A percentile compares a stretch with the other conserved stretches of the same genome.
These are phyloP conservation scores for Metschnikowia continentalis DNA, from an alignment of 805 yeast species.

Conservation along the genomic window DNA sequence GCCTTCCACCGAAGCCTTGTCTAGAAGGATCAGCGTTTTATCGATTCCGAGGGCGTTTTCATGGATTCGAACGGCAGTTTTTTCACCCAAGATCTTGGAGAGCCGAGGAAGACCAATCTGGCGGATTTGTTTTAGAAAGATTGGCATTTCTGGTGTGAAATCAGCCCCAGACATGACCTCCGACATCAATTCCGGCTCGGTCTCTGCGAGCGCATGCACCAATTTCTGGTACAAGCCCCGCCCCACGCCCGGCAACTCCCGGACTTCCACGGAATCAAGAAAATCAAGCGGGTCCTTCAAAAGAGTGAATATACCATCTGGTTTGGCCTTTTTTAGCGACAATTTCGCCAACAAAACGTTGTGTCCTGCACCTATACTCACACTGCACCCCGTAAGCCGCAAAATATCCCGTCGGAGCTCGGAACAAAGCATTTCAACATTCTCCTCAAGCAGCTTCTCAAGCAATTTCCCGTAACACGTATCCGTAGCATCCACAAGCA, in stretches of 20 bases:
- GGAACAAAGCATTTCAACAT: slow-evolving; percentile 20
- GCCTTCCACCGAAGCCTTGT: slow-evolving; percentile 30
- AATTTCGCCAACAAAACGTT: slow-evolving; percentile 77
- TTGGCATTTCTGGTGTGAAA: slow-evolving; percentile 6
- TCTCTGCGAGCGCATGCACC: slow-evolving; percentile 22
- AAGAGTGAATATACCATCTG: slow-evolving; percentile 56
- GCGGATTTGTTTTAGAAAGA: not conserved
- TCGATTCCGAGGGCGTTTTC: slow-evolving; percentile 65
- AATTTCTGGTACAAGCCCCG: slow-evolving; percentile 46
- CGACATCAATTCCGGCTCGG: slow-evolving; percentile 12
- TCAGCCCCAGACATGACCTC: slow-evolving; percentile 4
- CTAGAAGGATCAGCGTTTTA: slow-evolving; percentile 16
- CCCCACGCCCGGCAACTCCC: slow-evolving; percentile 64
- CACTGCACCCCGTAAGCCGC: slow-evolving; percentile 52
- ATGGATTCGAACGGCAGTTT: slow-evolving; percentile 62
- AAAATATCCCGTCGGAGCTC: slow-evolving; percentile 41
- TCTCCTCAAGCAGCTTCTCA: not conserved
- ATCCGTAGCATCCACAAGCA: slow-evolving; percentile 61
- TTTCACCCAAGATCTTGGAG: slow-evolving; percentile 55
- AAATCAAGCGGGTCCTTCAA: slow-evolving; percentile 26
- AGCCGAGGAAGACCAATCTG: slow-evolving; percentile 22
- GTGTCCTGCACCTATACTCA: slow-evolving; percentile 74
- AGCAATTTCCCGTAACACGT: slow-evolving; percentile 13
- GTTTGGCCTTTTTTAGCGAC: slow-evolving; percentile 72
- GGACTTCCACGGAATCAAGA: slow-evolving; percentile 31